Evolutionary conservation across 371 early-diverging fungal species (phyloP).

Genomic region (Fennellomyces sp.): DNA sequence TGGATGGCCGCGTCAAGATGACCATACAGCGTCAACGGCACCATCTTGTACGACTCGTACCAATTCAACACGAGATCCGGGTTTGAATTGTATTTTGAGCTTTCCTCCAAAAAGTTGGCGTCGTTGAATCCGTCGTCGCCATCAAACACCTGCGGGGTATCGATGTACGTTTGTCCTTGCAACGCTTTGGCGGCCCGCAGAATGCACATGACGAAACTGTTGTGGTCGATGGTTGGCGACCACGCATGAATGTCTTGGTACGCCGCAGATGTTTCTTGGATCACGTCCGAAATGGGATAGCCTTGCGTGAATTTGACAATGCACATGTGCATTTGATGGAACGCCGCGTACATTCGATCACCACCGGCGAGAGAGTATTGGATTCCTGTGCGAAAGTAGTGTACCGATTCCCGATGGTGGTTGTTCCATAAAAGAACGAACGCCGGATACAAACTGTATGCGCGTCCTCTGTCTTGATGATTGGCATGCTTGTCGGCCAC

Average conservation of each 20-base stretch:
- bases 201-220: conserved; percentile 38
- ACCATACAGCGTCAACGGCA: conserved; percentile 43
- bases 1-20: conserved; percentile 39
- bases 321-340: conserved; percentile 30
- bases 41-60: conserved; percentile 43
- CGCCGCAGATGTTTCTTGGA: conserved; percentile 30
- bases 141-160: conserved; percentile 31
- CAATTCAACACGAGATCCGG: conserved; percentile 32
- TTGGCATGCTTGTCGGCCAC: conserved; percentile 28
- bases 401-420: conserved; percentile 25
- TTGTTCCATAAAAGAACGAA: conserved; percentile 40
- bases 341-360: conserved; percentile 45
- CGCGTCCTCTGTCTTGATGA: conserved; percentile 39
- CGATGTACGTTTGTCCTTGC: conserved; percentile 36
- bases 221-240: conserved; percentile 37
- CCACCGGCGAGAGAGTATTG: conserved; percentile 27
- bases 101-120: conserved; percentile 35
- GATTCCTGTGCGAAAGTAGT: conserved; percentile 10
- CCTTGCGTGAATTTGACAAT: conserved; percentile 20
- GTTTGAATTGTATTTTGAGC: conserved; percentile 30
- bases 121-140: conserved; percentile 50
- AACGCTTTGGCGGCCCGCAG: conserved; percentile 41
- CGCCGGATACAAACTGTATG: conserved; percentile 26
- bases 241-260: conserved; percentile 41
- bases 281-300: conserved; percentile 17